Evolutionary conservation across 2,329 filamentous ascomycete genomes (phyloP).

Genomic region (Fusarium coffeatum): DNA sequence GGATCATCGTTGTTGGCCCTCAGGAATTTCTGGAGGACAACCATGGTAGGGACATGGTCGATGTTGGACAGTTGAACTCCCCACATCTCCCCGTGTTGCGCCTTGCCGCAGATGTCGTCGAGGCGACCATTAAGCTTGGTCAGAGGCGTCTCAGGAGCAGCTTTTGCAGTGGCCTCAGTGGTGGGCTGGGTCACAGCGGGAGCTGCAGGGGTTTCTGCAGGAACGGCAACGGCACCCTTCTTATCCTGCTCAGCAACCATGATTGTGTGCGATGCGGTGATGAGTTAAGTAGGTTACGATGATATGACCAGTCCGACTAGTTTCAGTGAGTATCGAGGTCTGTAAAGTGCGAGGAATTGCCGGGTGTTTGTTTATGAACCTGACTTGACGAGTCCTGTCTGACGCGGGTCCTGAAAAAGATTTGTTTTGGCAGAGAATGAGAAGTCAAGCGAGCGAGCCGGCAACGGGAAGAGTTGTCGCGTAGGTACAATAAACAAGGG

Average conservation of each 20-base stretch:
- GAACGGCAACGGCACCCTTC: conserved; percentile 22
- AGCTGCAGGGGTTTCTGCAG: conserved; percentile 25
- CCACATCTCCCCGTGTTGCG: conserved; percentile 84
- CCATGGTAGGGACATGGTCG: conserved; percentile 77
- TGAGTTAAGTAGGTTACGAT: not conserved
- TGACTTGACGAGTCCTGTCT: conserved; percentile 24
- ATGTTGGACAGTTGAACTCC: conserved; percentile 74
- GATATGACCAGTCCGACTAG: not conserved
- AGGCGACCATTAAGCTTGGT: conserved; percentile 69
- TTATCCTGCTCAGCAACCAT: conserved; percentile 50
- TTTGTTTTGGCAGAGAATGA: conserved; percentile 15
- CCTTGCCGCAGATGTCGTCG: conserved; percentile 65
- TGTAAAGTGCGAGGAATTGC: not conserved
- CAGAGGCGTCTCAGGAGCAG: conserved; percentile 55
- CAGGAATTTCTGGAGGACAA: conserved; percentile 92
- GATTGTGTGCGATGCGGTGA: conserved; percentile 12
- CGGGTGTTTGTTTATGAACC: conserved; percentile 13
- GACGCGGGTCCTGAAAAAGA: conserved; percentile 16
- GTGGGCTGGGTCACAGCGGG: not conserved
- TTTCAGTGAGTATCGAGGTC: not conserved
- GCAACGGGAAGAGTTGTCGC: conserved; percentile 14
- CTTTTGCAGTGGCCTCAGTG: conserved; percentile 4
- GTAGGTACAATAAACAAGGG: conserved; percentile 7
- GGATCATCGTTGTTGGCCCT: conserved; percentile 87
- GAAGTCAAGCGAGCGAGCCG: conserved; percentile 14